Evolutionary conservation across 2,329 filamentous ascomycete genomes (phyloP), one percentile per base, ranked within the genome.

Genomic region (Hymenoscyphus scutula): DNA sequence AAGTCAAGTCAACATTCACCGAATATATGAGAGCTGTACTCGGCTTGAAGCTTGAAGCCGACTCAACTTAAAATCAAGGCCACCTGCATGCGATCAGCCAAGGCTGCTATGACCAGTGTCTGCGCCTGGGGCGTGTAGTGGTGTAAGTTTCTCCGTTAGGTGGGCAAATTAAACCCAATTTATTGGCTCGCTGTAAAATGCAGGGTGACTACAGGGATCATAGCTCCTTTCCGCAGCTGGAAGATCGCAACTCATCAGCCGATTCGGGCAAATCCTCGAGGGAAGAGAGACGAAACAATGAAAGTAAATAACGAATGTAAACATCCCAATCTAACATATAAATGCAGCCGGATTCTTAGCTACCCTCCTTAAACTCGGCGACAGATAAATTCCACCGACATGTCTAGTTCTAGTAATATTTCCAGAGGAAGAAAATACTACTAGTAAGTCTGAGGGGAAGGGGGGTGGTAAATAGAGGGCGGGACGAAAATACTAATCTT

Each of bases 51-150:
- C 41, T 48, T 48, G 41, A 23, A 13, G 41, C 17, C 41, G 3
- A 45, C 17, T 8, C 19, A 7, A 5, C 17, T 25, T 5, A 10
- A 51, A 25, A 51, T 13, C 19, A 10, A 25, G 19, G 19, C n/a
- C n/a, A n/a, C n/a, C n/a, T n/a, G n/a, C n/a, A 51, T 51, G 45
- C 19, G 8, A 51, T 51, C 45, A 51, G 45, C 45, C 45, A 51
- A 51, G 45, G 19, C 5, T 11, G 19, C 45, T 10, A 25, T 51
- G 45, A 51, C 25, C 45, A 51, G 45, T 51, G n/a, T n/a, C n/a
- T n/a, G n/a, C n/a, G n/a, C n/a, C n/a, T n/a, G n/a, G n/a, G n/a
- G n/a, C n/a, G n/a, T n/a, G n/a, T n/a, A 51, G 38, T 41, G 38
- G 38, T n/a, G 38, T 23, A 23, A 51, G 41, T 45, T 6, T 45